These are phyloP conservation scores for Penicillium subrubescens DNA, from an alignment of 495 filamentous ascomycete genomes.

Conservation along the genomic window DNA sequence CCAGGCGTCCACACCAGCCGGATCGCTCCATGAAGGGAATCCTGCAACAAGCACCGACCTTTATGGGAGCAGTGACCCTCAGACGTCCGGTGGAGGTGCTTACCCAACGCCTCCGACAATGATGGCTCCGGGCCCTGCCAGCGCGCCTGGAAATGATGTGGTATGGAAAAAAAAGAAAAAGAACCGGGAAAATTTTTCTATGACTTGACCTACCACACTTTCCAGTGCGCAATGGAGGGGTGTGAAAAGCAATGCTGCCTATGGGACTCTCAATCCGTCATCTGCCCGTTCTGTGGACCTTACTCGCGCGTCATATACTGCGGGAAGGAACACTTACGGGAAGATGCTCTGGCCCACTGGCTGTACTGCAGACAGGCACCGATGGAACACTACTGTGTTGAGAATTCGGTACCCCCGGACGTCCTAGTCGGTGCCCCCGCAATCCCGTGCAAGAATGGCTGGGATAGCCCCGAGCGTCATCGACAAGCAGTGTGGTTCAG, in stretches of 20 bases:
- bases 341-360: slow-evolving; percentile 42
- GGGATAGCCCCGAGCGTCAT: slow-evolving; percentile 37
- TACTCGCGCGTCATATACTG: slow-evolving; percentile 46
- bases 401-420: slow-evolving; percentile 21
- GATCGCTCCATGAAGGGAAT: background rate
- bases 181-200: slow-evolving; percentile 15
- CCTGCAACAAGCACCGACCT: background rate
- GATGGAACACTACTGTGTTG: slow-evolving; percentile 20
- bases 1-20: slow-evolving; percentile 6
- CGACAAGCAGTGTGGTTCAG: slow-evolving; percentile 41
- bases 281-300: slow-evolving; percentile 50
- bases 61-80: background rate
- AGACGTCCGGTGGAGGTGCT: background rate
- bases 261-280: slow-evolving; percentile 36
- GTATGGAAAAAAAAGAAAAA: background rate
- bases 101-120: background rate
- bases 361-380: slow-evolving; percentile 23
- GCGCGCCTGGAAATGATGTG: background rate
- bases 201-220: slow-evolving; percentile 27
- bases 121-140: background rate
- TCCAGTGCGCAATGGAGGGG: slow-evolving; percentile 29
- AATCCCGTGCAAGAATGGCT: slow-evolving; percentile 30
- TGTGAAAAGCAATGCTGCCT: slow-evolving; percentile 56
- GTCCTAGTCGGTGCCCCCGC: slow-evolving; percentile 26
- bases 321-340: slow-evolving; percentile 36